Evolutionary conservation across 2,329 filamentous ascomycete genomes (phyloP), one percentile per base, ranked within the genome.

Genomic region (Monosporascus sp.): DNA sequence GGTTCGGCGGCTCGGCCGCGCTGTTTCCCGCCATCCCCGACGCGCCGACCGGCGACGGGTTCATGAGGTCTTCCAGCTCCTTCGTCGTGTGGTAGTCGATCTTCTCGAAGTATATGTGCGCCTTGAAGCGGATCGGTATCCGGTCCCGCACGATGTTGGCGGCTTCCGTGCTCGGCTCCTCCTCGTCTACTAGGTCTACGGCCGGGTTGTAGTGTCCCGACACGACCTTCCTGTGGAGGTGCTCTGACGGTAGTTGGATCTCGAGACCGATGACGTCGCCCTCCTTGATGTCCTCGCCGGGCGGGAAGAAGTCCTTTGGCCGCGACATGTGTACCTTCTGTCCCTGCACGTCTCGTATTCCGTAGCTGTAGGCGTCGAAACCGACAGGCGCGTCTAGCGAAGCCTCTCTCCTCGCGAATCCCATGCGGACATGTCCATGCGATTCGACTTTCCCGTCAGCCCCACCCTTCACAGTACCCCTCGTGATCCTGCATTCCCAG

Each of bases 221-320:
- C 35, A 96, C 89, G 31, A 97, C 83, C 70, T 96, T 96, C 55
- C 89, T 85, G 65, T 99, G 95, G 9, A 97, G 74, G 3, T 84
- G 79, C 56, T 97, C 84, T 0, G 91, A 89, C 0, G 94, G 94
- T 1, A 99, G 81, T 58, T 88, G 90, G 56, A 69, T 96, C 69
- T 97, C 91, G 44, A 99, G 77, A 4, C 94, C 94, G 53, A 99
- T 89, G 9, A 99, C 90, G 69, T 99, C 94, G 45, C 93, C 94
- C 70, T 96, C 91, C 45, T 82, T 80, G 50, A 97, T 84, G 52
- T 91, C 83, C 68, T 93, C 87, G 47, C 87, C 86, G 1, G 87
- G 80, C 1, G 86, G 85, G 58, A 92, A 92, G 71, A 96, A 93
- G 60, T 92, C 88, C 66, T 91, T 91, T n/a, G 92, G 91, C 48